Conservation (phyloP, 2,329 filamentous ascomycete species). For the Orbilia javanica region DNA sequence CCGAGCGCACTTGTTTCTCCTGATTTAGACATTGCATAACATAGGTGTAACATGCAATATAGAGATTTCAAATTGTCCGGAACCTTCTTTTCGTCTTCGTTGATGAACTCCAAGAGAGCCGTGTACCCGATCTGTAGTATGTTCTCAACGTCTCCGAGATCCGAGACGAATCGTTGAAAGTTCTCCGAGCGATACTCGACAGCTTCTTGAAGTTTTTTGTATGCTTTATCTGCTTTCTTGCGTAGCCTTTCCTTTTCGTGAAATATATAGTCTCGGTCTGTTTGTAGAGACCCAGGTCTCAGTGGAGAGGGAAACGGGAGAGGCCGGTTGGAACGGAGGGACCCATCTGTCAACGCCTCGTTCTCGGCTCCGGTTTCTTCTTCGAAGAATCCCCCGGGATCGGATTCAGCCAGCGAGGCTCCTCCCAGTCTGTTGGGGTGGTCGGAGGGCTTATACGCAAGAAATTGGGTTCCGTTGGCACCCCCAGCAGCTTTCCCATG, state of each 20-base stretch:
- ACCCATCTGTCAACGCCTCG: too few relatives aligned
- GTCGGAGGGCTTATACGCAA: too few relatives aligned
- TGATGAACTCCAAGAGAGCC: background rate
- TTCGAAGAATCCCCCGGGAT: too few relatives aligned
- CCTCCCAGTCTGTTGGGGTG: too few relatives aligned
- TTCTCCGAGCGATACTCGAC: background rate
- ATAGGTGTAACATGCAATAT: constrained; percentile 19
- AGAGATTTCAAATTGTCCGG: background rate
- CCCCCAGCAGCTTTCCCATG: too few relatives aligned
- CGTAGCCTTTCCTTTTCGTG: background rate
- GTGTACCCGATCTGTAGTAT: background rate
- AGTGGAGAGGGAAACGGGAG: too few relatives aligned
- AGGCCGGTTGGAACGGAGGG: too few relatives aligned
- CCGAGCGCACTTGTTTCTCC: too few relatives aligned
- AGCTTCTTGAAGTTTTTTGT: background rate
- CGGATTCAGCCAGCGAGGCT: too few relatives aligned
- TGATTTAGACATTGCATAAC: constrained; percentile 17
- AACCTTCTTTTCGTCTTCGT: background rate
- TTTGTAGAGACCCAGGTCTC: too few relatives aligned
- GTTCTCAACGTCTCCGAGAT: background rate
- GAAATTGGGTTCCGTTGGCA: too few relatives aligned
- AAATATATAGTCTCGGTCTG: background rate
- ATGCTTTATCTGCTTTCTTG: background rate
- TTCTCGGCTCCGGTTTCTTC: too few relatives aligned
- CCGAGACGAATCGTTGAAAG: background rate